Percentiles rank a stretch among this genome's conserved stretches.
Evolutionary conservation across 805 yeast species (phyloP).

Genomic region (Zygoascus tannicola): DNA sequence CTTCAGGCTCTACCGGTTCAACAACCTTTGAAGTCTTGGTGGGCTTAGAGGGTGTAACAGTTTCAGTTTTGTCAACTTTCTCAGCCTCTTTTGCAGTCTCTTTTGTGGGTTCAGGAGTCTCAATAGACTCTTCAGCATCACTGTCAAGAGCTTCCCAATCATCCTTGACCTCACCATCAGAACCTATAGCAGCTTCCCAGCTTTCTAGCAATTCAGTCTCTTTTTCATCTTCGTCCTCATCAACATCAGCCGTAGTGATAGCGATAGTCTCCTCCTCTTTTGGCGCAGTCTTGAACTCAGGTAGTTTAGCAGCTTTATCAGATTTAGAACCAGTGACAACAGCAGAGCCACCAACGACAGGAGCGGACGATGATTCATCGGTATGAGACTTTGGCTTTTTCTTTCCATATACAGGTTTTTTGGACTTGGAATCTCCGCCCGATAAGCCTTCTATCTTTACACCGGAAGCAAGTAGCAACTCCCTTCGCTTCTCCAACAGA

Average conservation of each 20-base stretch:
- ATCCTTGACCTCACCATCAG: slow-evolving; percentile 44
- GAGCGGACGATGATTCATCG: slow-evolving; percentile 14
- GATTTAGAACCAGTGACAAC: slow-evolving; percentile 12
- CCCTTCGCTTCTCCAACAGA: slow-evolving; percentile 78
- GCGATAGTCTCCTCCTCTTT: slow-evolving; percentile 4
- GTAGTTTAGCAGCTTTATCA: not conserved
- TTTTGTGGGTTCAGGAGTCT: slow-evolving; percentile 4
- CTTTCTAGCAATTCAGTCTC: slow-evolving; percentile 66
- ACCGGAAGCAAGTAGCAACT: slow-evolving; percentile 67
- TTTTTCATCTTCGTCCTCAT: slow-evolving; percentile 26
- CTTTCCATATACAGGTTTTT: slow-evolving; percentile 36
- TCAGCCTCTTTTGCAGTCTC: slow-evolving; percentile 17
- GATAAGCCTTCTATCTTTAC: slow-evolving; percentile 66
- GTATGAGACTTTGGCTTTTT: slow-evolving; percentile 27
- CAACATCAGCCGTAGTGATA: slow-evolving; percentile 9
- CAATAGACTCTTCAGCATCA: slow-evolving; percentile 12
- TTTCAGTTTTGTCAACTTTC: slow-evolving; percentile 11
- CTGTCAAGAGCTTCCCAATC: slow-evolving; percentile 20
- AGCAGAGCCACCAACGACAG: slow-evolving; percentile 12
- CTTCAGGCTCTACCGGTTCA: slow-evolving; percentile 27
- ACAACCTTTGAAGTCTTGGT: slow-evolving; percentile 24
- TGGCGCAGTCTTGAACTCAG: not conserved
- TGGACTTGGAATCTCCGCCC: slow-evolving; percentile 33
- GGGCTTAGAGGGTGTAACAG: no score
- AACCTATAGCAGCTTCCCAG: slow-evolving; percentile 65